Evolutionary conservation across 2,329 filamentous ascomycete genomes (phyloP), one percentile per base, ranked within the genome.

Genomic region (Sporothrix pallida): DNA sequence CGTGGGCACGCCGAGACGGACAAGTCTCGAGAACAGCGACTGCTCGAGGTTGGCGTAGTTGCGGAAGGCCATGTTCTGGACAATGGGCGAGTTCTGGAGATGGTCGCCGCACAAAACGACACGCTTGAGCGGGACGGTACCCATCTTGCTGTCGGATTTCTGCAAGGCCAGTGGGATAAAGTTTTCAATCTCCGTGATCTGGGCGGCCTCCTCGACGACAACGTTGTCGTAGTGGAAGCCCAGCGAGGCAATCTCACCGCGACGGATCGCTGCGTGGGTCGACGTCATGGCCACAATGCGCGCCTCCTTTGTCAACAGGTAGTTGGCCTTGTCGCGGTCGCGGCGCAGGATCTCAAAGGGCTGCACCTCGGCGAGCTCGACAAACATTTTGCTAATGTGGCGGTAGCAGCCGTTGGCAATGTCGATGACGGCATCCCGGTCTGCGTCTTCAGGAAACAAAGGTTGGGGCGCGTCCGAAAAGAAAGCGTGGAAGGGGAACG

Each of bases 201-300:
- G 96, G 13, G 96, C 96, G 5, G 96, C 95, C 86, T 99, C 96
- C 84, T 99, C 96, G 93, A 99, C 98, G 71, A 99, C 88, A 13
- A 99, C 92, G 76, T 97, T 99, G 84, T 98, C 95, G 79, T 99
- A 99, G 78, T 94, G 93, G 83, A 99, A 99, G 17, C 95, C 95
- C n/a, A 98, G 87, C 17, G 89, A 87, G 0, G 94, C 92, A 78
- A 99, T 98, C 79, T 98, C 95, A 76, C 93, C 90, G 76, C 95
- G 88, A 75, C 94, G 90, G 88, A 99, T 99, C 1, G 96, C 96
- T 4, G 96, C 97, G 81, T 99, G 96, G 0, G 97, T 99, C 3
- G 95, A 97, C 20, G 96, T 99, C 97, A 99, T 99, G 74, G 96
- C 97, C 76, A 99, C 92, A 76, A 99, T 96, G 50, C 96, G 91